These are phyloP conservation scores for Hypsizygus ulmarius DNA, from an alignment of 1,284 basidiomycete species.

Conservation along the genomic window DNA sequence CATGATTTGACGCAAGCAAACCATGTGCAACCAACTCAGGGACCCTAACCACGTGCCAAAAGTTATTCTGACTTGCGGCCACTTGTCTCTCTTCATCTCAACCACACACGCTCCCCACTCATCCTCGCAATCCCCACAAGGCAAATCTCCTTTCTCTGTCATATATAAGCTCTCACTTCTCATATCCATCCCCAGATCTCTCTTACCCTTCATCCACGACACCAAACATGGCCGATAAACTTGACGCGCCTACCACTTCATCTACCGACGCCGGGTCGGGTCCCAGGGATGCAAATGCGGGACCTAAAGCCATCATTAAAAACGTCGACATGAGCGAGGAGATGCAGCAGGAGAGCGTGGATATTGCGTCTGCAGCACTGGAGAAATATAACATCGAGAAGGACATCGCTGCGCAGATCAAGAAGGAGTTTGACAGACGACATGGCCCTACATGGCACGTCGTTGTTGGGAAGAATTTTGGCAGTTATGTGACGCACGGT, in stretches of 20 bases:
- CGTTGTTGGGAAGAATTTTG: slow-evolving; percentile 97
- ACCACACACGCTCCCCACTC: slow-evolving; percentile 19
- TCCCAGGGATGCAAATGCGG: slow-evolving; percentile 39
- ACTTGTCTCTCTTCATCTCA: slow-evolving; percentile 14
- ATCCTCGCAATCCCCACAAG: slow-evolving; percentile 23
- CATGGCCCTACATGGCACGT: slow-evolving; percentile 96
- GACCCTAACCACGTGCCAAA: slow-evolving; percentile 21
- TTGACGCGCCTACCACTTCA: slow-evolving; percentile 54
- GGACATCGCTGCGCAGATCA: slow-evolving; percentile 96
- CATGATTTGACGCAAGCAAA: slow-evolving; percentile 10
- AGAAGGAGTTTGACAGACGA: slow-evolving; percentile 93
- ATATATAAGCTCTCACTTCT: slow-evolving; percentile 12
- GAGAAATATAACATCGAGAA: slow-evolving; percentile 94
- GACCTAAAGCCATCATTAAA: slow-evolving; percentile 88
- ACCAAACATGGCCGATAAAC: slow-evolving; percentile 58
- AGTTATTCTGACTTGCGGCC: slow-evolving; percentile 9
- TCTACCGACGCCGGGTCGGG: slow-evolving; percentile 51
- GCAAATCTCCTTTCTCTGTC: slow-evolving; percentile 10
- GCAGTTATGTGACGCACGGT: slow-evolving; percentile 97
- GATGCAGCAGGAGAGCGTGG: slow-evolving; percentile 92
- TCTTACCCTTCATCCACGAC: slow-evolving; percentile 6
- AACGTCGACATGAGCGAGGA: slow-evolving; percentile 97
- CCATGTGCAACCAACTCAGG: slow-evolving; percentile 18
- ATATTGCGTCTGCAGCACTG: slow-evolving; percentile 82
- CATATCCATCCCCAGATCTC: slow-evolving; percentile 3